Conservation (phyloP, 768 basidiomycete genomes). For the Gautieria morchelliformis region DNA sequence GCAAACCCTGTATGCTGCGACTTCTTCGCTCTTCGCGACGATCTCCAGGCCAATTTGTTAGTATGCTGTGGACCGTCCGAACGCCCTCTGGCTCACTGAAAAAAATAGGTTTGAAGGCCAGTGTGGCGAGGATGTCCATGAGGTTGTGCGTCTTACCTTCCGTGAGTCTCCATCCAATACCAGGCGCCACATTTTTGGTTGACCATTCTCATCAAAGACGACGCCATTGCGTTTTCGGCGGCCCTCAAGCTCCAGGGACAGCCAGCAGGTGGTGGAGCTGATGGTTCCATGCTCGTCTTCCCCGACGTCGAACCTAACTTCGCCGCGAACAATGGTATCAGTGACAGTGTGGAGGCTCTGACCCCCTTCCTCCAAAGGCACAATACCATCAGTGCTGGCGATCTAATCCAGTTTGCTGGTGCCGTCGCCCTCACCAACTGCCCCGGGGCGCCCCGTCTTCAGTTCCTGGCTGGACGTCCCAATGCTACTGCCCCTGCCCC, state of each 20-base stretch:
- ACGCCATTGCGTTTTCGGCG: conserved; percentile 3
- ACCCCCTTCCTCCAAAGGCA: conserved; percentile 14
- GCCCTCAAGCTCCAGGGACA: not conserved
- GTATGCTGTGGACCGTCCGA: not conserved
- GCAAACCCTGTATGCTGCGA: conserved; percentile 2
- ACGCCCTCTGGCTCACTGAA: not conserved
- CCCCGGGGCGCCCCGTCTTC: conserved; percentile 16
- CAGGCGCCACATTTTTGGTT: not conserved
- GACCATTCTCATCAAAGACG: not conserved
- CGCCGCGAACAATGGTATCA: conserved; percentile 18
- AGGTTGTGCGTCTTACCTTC: conserved; percentile 20
- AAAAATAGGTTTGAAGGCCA: conserved; percentile 13
- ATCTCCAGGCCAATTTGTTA: conserved; percentile 8
- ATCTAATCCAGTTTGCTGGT: conserved; percentile 16
- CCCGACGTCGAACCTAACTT: conserved; percentile 16
- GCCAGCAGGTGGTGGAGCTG: conserved; percentile 16
- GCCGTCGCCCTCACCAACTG: conserved; percentile 16
- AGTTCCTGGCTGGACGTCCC: conserved; percentile 12
- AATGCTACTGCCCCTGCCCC: conserved; percentile 13
- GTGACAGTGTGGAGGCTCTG: conserved; percentile 16
- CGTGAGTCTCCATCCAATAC: not conserved
- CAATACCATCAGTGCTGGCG: conserved; percentile 12
- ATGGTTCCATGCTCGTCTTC: conserved; percentile 19
- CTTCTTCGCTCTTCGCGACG: conserved; percentile 8
- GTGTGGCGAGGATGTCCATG: conserved; percentile 23